phyloP scores from a whole-genome alignment of 176 grass and related monocot species.

The Oropetium thomaeum region DNA sequence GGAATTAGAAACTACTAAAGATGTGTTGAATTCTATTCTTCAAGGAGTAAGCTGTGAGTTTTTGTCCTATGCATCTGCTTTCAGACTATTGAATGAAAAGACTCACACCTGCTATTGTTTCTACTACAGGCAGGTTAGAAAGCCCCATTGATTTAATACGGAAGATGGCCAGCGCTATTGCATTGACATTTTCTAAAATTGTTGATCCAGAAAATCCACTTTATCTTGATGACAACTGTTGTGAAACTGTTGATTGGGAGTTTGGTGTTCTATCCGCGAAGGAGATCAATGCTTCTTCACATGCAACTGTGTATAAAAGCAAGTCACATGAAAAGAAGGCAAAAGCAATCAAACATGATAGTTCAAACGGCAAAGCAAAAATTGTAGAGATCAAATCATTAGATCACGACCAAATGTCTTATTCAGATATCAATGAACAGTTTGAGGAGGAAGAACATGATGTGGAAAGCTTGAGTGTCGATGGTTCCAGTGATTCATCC shows the following conservation, averaged over 20 bases:
- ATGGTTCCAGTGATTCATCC: constrained; percentile 75
- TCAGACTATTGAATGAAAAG: constrained; percentile 9
- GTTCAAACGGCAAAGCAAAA: constrained; percentile 30
- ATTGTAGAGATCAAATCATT: constrained; percentile 44
- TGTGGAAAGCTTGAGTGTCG: constrained; percentile 41
- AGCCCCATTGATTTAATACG: constrained; percentile 84
- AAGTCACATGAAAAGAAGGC: constrained; percentile 42
- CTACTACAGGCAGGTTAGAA: constrained; percentile 82
- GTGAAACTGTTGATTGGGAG: constrained; percentile 82
- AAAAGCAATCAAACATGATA: constrained; percentile 42
- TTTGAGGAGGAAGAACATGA: constrained; percentile 42
- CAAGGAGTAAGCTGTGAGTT: constrained; percentile 94
- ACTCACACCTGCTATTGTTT: constrained; percentile 28
- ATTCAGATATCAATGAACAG: constrained; percentile 25
- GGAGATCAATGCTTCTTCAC: constrained; percentile 38
- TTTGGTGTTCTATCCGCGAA: constrained; percentile 69
- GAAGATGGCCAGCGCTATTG: constrained; percentile 87
- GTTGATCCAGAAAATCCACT: constrained; percentile 95
- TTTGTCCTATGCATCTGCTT: constrained; percentile 15
- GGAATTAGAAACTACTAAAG: constrained; percentile 82
- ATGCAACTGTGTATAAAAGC: constrained; percentile 34
- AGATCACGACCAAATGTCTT: constrained; percentile 54
- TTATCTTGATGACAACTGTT: constrained; percentile 82
- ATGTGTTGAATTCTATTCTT: constrained; percentile 82
- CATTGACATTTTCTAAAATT: constrained; percentile 85